Evolutionary conservation across 2,329 filamentous ascomycete species (phyloP), one percentile per base, ranked within the genome.

Genomic region (Westerdykella aurantiaca): DNA sequence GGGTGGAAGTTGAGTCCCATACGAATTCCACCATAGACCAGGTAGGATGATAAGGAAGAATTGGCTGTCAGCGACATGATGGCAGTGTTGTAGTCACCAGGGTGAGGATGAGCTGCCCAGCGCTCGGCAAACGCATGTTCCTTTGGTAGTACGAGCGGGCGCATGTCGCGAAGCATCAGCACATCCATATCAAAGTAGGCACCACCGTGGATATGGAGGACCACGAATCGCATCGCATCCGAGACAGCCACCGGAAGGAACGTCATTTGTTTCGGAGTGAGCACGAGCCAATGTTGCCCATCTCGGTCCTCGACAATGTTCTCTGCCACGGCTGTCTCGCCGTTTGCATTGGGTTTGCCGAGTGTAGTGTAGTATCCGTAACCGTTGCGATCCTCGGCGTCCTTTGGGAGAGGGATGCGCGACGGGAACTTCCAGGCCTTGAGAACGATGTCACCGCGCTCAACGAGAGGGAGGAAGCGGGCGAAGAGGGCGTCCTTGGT

Each of bases 1-100:
- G 76, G 76, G 44, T 79, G 76, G 57, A 78, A 79, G 48, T 79
- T 79, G 47, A 79, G 67, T 2, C 76, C 76, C 76, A 79, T 79
- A 39, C 76, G 67, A 9, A 79, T 75, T 25, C 75, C 76, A 29
- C 76, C 76, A 34, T 75, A 72, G 16, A 79, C 64, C 2, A 79
- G 66, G 48, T 79, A 78, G 0, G 74, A 76, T 0, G 75, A 78
- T 1, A 79, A 65, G 2, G 73, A 75, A 0, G 73, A 76, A 51
- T 79, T 79, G n/a, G 76, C 74, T 1, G 73, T 72, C 18, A 78
- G 64, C 2, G 75, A 76, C 70, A 79, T 76, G 50, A 79, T 72
- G 31, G 76, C 76, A 0, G 76, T 79, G 59, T 79, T 79, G 64
- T 78, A 79, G 49, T 78, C 76, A 44, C 75, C 75, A 7, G 75